A percentile compares a stretch with the other conserved stretches of the same genome.
Conservation (phyloP, 2,329 filamentous ascomycete genomes). For the Calonectria multiphialidica region DNA sequence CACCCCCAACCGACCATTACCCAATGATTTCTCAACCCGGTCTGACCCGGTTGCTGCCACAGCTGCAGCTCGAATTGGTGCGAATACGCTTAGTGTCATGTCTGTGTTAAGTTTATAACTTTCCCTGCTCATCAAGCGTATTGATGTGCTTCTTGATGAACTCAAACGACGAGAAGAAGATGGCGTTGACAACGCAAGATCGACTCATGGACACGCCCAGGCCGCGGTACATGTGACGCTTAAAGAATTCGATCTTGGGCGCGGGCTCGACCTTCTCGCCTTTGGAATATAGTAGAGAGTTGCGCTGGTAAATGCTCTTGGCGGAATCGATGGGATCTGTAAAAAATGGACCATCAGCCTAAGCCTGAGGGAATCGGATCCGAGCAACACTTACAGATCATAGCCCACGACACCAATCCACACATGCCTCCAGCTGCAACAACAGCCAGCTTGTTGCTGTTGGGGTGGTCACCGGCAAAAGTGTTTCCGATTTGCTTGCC, state of each 20-base stretch:
- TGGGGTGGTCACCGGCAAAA: slow-evolving; percentile 75
- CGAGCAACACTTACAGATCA: slow-evolving; percentile 69
- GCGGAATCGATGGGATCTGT: slow-evolving; percentile 81
- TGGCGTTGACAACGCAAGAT: slow-evolving; percentile 85
- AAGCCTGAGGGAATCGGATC: neutral
- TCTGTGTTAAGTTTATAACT: slow-evolving; percentile 13
- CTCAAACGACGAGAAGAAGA: slow-evolving; percentile 92
- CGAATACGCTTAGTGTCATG: slow-evolving; percentile 4
- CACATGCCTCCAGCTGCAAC: slow-evolving; percentile 84
- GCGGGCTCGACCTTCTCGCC: slow-evolving; percentile 73
- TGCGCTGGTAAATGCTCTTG: slow-evolving; percentile 88
- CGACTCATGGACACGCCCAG: slow-evolving; percentile 86
- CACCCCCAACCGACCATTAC: slow-evolving; percentile 23
- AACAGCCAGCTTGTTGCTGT: slow-evolving; percentile 84
- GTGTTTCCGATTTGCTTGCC: slow-evolving; percentile 85
- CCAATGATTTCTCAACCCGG: slow-evolving; percentile 19
- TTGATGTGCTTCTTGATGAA: slow-evolving; percentile 80
- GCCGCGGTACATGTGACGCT: slow-evolving; percentile 83
- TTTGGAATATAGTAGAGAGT: slow-evolving; percentile 77
- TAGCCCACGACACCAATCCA: slow-evolving; percentile 85
- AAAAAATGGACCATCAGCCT: slow-evolving; percentile 18
- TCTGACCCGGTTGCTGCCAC: slow-evolving; percentile 11
- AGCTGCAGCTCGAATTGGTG: slow-evolving; percentile 20
- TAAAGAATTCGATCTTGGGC: slow-evolving; percentile 83
- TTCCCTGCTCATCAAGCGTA: slow-evolving; percentile 59